These are phyloP conservation scores for Nicotiana sylvestris DNA, from an alignment of 257 asterid species.

Conservation along the genomic window DNA sequence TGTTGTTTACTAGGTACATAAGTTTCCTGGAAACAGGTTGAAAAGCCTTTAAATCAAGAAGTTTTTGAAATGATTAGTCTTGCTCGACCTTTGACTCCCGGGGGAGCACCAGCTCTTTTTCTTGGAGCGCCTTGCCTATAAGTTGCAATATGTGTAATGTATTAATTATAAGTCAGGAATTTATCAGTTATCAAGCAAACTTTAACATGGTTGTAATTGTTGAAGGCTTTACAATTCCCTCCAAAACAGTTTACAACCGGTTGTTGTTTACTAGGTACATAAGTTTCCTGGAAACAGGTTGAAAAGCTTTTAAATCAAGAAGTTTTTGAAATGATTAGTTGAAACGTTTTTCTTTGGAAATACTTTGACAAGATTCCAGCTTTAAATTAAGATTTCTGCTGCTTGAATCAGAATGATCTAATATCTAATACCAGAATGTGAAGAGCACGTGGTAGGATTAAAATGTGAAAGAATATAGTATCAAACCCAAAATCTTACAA, in stretches of 20 bases:
- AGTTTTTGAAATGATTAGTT: not conserved
- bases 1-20: not conserved
- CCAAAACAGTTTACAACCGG: not conserved
- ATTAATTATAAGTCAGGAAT: not conserved
- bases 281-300: not conserved
- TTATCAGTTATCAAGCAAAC: not conserved
- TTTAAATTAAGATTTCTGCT: not conserved
- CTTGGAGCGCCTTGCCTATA: conserved; percentile 78
- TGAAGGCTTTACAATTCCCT: conserved; percentile 5
- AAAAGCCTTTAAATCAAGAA: not conserved
- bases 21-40: not conserved
- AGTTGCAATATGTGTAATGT: conserved; percentile 7
- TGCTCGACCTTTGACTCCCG: conserved; percentile 76
- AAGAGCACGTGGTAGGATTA: not conserved
- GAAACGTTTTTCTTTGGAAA: not conserved
- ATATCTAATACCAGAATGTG: not conserved
- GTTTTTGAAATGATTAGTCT: conserved; percentile 8
- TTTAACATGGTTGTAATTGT: not conserved
- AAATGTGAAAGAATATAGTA: not conserved
- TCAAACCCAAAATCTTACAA: not conserved
- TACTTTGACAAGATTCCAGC: not conserved
- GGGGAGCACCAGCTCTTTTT: conserved; percentile 69
- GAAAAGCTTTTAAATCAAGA: not conserved
- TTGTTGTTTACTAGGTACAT: not conserved
- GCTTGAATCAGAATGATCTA: not conserved